Percentiles rank a stretch among this genome's conserved stretches.
Evolutionary conservation across 192 early-diverging fungal genomes (phyloP).

Genomic region (Coemansia umbellata): DNA sequence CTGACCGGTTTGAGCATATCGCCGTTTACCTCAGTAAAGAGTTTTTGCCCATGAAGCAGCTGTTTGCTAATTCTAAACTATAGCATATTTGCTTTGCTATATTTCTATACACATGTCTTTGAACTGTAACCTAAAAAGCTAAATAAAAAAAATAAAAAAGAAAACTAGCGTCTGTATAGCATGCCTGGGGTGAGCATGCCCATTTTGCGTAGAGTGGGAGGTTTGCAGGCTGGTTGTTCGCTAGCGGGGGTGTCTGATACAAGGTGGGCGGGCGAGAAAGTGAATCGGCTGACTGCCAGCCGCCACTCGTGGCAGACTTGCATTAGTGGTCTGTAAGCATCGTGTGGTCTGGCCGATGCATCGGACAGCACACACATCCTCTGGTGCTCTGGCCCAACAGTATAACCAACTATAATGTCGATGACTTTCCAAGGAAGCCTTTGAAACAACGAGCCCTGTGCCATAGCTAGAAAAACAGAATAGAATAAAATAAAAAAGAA

Average conservation of each 20-base stretch:
- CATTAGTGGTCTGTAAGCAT: neutral
- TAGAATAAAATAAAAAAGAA: neutral
- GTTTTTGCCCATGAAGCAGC: slow-evolving; percentile 36
- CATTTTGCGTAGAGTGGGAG: neutral
- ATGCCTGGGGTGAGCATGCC: neutral
- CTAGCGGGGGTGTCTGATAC: neutral
- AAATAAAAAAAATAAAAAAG: neutral
- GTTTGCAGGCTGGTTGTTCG: neutral
- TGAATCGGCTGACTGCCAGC: slow-evolving; percentile 1
- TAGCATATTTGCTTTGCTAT: neutral
- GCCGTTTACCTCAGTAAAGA: slow-evolving; percentile 34
- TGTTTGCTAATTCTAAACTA: slow-evolving; percentile 28
- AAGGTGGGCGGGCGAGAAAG: neutral
- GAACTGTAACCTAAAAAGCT: too few species aligned
- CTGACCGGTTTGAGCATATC: slow-evolving; percentile 43
- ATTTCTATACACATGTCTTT: neutral
- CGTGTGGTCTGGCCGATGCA: neutral
- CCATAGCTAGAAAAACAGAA: neutral
- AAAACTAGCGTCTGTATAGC: neutral
- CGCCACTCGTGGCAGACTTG: neutral
- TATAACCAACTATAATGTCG: slow-evolving; percentile 7
- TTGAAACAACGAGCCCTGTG: neutral
- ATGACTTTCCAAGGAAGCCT: slow-evolving; percentile 11
- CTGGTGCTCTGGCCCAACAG: neutral
- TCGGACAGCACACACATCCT: neutral